Percentiles rank a stretch among this genome's conserved stretches.
phyloP scores from a whole-genome alignment of 2,329 filamentous ascomycete genomes.

The Fusarium setosum region DNA sequence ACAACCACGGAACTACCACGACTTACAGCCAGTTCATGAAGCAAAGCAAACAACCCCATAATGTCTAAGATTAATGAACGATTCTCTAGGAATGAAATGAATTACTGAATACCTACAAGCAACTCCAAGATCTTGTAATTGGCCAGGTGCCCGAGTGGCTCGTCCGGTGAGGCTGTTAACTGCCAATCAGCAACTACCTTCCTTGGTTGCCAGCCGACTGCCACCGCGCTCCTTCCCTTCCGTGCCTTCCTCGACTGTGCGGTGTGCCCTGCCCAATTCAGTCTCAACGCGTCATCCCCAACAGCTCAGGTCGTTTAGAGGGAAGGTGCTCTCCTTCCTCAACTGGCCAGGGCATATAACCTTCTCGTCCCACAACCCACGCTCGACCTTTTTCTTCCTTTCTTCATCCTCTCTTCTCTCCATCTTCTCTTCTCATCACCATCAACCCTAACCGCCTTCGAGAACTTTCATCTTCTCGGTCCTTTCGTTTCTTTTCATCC shows the following conservation, averaged over 20 bases:
- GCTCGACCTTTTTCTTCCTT: constrained; percentile 17
- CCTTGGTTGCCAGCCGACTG: background rate
- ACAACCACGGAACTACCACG: background rate
- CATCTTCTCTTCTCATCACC: constrained; percentile 27
- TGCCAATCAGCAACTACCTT: background rate
- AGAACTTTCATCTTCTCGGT: constrained; percentile 26
- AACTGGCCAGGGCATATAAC: constrained; percentile 9
- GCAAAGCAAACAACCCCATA: background rate
- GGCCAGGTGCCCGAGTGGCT: background rate
- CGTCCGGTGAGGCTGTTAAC: background rate
- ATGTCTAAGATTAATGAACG: too few relatives aligned
- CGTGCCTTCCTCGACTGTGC: constrained; percentile 19
- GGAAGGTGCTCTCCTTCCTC: constrained; percentile 36
- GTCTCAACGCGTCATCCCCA: constrained; percentile 32
- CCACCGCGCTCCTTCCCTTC: constrained; percentile 21
- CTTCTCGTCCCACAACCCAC: constrained; percentile 7
- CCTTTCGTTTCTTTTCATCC: constrained; percentile 25
- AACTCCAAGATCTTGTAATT: background rate
- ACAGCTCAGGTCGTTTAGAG: constrained; percentile 14
- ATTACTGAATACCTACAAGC: background rate
- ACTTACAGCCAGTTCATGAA: background rate
- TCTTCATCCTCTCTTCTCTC: constrained; percentile 17
- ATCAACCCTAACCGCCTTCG: constrained; percentile 17
- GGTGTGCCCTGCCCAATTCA: background rate
- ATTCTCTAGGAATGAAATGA: background rate